A percentile compares a stretch with the other conserved stretches of the same genome.
Conservation (phyloP, 2,329 filamentous ascomycete genomes). For the Penicillium sclerotiorum region DNA sequence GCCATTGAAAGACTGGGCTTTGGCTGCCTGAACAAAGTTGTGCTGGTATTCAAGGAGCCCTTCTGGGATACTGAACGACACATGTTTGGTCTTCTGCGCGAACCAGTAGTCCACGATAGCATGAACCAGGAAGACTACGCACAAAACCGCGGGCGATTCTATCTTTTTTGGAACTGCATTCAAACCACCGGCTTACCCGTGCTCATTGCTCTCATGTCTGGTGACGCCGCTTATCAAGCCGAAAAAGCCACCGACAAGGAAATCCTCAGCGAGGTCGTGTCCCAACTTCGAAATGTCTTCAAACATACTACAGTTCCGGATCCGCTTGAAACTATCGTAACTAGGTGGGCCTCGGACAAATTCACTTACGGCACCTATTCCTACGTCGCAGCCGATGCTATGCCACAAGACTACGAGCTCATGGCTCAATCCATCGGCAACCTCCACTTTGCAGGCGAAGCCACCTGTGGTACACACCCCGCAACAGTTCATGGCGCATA, state of each 20-base stretch:
- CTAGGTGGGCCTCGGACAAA: conserved; percentile 85
- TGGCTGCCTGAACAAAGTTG: conserved; percentile 92
- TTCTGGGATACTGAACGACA: conserved; percentile 92
- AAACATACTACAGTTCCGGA: conserved; percentile 65
- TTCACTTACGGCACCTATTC: conserved; percentile 97
- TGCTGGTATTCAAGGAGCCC: conserved; percentile 81
- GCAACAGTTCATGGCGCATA: conserved; percentile 98
- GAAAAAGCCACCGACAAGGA: conserved; percentile 75
- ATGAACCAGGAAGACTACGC: conserved; percentile 79
- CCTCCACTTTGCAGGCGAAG: conserved; percentile 92
- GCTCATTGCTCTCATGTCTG: conserved; percentile 91
- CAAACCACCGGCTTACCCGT: conserved; percentile 86
- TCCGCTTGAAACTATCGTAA: conserved; percentile 84
- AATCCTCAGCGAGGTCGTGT: conserved; percentile 78
- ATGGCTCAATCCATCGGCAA: conserved; percentile 87
- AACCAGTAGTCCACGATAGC: conserved; percentile 69
- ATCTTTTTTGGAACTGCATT: conserved; percentile 96
- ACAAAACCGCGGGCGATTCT: conserved; percentile 82
- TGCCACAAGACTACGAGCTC: conserved; percentile 83
- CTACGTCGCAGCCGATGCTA: conserved; percentile 81
- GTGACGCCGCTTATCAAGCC: conserved; percentile 86
- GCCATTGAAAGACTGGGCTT: conserved; percentile 85
- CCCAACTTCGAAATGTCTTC: conserved; percentile 77
- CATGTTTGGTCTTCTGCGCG: conserved; percentile 84
- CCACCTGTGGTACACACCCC: conserved; percentile 92